Evolutionary conservation across 2,329 filamentous ascomycete species (phyloP).

Genomic region (Apiospora aurea): DNA sequence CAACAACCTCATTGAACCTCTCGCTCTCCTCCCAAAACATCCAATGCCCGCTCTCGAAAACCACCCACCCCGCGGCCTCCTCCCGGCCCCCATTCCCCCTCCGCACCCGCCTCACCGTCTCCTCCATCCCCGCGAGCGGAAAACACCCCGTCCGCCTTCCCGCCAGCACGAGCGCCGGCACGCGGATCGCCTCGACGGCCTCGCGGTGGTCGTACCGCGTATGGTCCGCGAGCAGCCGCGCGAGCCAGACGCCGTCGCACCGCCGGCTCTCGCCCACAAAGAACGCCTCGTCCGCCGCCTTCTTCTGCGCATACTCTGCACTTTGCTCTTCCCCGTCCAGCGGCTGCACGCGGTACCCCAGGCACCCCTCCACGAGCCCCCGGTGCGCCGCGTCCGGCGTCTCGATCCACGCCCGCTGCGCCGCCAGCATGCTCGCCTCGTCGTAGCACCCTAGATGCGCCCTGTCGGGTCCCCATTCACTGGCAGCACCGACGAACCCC

Average conservation of each 20-base stretch:
- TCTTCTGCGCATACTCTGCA: slow-evolving; percentile 23
- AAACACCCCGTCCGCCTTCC: slow-evolving; percentile 48
- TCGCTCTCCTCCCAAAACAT: slow-evolving; percentile 50
- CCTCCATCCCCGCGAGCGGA: slow-evolving; percentile 45
- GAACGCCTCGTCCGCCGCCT: slow-evolving; percentile 43
- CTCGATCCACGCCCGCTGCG: slow-evolving; percentile 59
- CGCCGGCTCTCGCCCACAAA: slow-evolving; percentile 43
- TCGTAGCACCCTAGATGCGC: slow-evolving; percentile 48
- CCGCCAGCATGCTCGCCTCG: slow-evolving; percentile 44
- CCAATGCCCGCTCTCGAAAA: slow-evolving; percentile 49
- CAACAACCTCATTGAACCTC: slow-evolving; percentile 45
- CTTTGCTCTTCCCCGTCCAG: slow-evolving; percentile 25
- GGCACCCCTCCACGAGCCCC: slow-evolving; percentile 43
- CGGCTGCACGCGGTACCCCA: slow-evolving; percentile 45
- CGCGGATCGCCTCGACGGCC: slow-evolving; percentile 44
- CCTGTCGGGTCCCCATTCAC: slow-evolving; percentile 41
- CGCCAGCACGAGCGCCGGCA: slow-evolving; percentile 46
- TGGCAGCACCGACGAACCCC: slow-evolving; percentile 29
- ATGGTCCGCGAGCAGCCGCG: slow-evolving; percentile 47
- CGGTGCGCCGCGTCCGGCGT: slow-evolving; percentile 43
- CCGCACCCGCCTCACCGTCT: slow-evolving; percentile 43
- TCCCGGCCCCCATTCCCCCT: slow-evolving; percentile 30
- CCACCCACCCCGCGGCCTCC: slow-evolving; percentile 36
- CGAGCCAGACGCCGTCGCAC: slow-evolving; percentile 48
- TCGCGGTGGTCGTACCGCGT: slow-evolving; percentile 52